A percentile compares a stretch with the other conserved stretches of the same genome.
These are phyloP conservation scores for Fusarium chlamydosporum DNA, from an alignment of 2,329 filamentous ascomycete genomes.

Conservation along the genomic window DNA sequence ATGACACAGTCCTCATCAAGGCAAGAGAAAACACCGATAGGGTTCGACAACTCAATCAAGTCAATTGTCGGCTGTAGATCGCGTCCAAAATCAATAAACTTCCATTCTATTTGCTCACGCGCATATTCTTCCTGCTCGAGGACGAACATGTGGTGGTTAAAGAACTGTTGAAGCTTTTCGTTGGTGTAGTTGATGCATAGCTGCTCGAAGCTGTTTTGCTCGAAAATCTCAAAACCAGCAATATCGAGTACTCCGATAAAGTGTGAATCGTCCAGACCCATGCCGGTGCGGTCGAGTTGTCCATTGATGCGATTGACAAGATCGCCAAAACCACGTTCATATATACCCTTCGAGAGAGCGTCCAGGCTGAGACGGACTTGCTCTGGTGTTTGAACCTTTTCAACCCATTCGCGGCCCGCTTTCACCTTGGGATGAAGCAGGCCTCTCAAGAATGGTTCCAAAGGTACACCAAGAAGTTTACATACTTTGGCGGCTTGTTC, in stretches of 20 bases:
- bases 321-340: slow-evolving; percentile 94
- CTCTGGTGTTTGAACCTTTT: slow-evolving; percentile 97
- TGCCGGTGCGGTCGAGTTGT: slow-evolving; percentile 88
- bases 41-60: slow-evolving; percentile 94
- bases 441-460: slow-evolving; percentile 88
- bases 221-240: slow-evolving; percentile 98
- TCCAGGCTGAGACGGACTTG: slow-evolving; percentile 92
- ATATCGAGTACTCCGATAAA: slow-evolving; percentile 99
- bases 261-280: slow-evolving; percentile 87
- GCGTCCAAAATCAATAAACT: slow-evolving; percentile 98
- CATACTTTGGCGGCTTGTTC: slow-evolving; percentile 84
- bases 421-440: slow-evolving; percentile 94
- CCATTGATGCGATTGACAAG: slow-evolving; percentile 92
- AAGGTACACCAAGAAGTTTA: slow-evolving; percentile 83
- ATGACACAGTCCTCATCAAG: slow-evolving; percentile 98
- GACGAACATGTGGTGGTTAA: slow-evolving; percentile 99
- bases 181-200: slow-evolving; percentile 99
- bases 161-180: slow-evolving; percentile 98
- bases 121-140: slow-evolving; percentile 98
- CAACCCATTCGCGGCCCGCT: slow-evolving; percentile 96
- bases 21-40: slow-evolving; percentile 98
- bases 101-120: slow-evolving; percentile 98
- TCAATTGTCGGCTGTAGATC: slow-evolving; percentile 98
- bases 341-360: slow-evolving; percentile 95
- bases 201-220: slow-evolving; percentile 98